A percentile compares a stretch with the other conserved stretches of the same genome.
These are phyloP conservation scores for Begonia fuchsioides DNA, from an alignment of 306 rosid genomes.

Conservation along the genomic window DNA sequence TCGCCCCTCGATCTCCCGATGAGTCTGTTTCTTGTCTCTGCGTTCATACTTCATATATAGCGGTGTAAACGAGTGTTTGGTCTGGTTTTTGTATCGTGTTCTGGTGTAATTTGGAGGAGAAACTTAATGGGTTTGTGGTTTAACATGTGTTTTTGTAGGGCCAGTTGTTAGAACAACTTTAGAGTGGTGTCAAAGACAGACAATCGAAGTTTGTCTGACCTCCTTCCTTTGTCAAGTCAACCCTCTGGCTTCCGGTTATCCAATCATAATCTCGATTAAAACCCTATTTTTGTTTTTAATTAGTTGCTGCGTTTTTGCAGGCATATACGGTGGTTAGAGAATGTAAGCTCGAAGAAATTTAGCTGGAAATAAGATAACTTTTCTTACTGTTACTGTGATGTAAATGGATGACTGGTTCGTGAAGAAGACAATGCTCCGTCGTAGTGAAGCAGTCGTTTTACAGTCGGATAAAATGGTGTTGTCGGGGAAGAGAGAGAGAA, in stretches of 20 bases:
- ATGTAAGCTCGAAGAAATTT: too few relatives aligned
- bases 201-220: conserved; percentile 17
- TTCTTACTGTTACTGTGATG: too few relatives aligned
- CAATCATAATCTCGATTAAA: neutral
- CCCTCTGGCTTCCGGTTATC: conserved; percentile 4
- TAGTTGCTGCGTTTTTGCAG: too few relatives aligned
- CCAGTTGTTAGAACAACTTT: conserved; percentile 43
- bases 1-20: neutral
- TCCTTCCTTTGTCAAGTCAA: conserved; percentile 40
- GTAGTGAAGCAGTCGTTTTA: neutral
- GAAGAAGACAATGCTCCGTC: neutral
- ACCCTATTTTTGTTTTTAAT: too few relatives aligned
- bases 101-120: conserved; percentile 5
- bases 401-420: neutral
- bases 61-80: too few relatives aligned
- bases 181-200: conserved; percentile 58
- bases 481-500: neutral
- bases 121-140: too few relatives aligned
- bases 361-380: too few relatives aligned
- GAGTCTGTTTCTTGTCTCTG: too few relatives aligned
- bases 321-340: too few relatives aligned
- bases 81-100: too few relatives aligned
- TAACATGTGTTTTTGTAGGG: conserved; percentile 4
- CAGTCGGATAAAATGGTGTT: neutral
- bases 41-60: too few relatives aligned